phyloP scores from a whole-genome alignment of 2,329 filamentous ascomycete genomes.

The Colletotrichum cordylinicola region DNA sequence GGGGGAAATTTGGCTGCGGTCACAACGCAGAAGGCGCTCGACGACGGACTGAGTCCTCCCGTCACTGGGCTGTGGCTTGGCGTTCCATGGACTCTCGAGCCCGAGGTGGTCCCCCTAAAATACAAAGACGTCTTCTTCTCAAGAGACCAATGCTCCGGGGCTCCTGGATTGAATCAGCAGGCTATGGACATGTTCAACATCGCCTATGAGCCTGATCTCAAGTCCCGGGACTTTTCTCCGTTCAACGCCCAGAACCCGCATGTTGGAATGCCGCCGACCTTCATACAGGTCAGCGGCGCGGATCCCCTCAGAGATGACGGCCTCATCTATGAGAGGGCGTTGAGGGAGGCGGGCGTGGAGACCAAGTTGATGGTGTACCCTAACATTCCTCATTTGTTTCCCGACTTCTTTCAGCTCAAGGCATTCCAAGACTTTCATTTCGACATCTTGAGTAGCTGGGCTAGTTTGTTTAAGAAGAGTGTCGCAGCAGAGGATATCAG shows the following conservation, averaged over 20 bases:
- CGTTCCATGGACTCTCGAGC: neutral
- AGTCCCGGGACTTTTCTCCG: slow-evolving; percentile 33
- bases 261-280: slow-evolving; percentile 46
- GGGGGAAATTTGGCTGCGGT: slow-evolving; percentile 29
- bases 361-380: slow-evolving; percentile 33
- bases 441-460: neutral
- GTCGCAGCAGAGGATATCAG: neutral
- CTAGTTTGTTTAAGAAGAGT: neutral
- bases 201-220: slow-evolving; percentile 33
- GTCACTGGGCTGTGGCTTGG: neutral
- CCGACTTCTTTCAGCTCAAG: neutral
- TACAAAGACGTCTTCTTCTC: slow-evolving; percentile 43
- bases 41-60: neutral
- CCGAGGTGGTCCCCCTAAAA: slow-evolving; percentile 29
- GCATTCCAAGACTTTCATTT: neutral
- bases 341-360: slow-evolving; percentile 47
- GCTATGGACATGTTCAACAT: slow-evolving; percentile 29
- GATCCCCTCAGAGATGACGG: slow-evolving; percentile 58
- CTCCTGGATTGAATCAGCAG: slow-evolving; percentile 34
- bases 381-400: neutral
- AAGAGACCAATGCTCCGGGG: slow-evolving; percentile 45
- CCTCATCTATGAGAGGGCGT: slow-evolving; percentile 53
- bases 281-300: slow-evolving; percentile 54
- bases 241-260: slow-evolving; percentile 35
- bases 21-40: neutral